Percentiles rank a stretch among this genome's conserved stretches.
These are phyloP conservation scores for Erodium trifolium DNA, from an alignment of 441 rosid species.

Conservation along the genomic window DNA sequence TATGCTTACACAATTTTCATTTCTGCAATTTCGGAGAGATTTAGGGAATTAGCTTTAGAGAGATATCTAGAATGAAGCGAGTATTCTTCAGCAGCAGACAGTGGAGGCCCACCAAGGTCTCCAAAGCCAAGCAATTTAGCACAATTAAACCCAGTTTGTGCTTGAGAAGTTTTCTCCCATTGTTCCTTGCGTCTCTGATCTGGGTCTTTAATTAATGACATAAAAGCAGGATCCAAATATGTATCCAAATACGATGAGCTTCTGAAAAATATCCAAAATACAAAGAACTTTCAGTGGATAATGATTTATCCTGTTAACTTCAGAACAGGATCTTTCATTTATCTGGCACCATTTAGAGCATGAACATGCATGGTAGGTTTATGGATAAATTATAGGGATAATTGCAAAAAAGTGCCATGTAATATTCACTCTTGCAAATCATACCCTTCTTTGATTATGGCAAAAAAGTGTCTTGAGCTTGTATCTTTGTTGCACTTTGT, in stretches of 20 bases:
- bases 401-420: too few relatives aligned
- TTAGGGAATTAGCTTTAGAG: conserved; percentile 84
- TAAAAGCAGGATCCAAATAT: conserved; percentile 96
- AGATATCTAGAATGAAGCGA: conserved; percentile 96
- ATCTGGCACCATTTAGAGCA: background rate
- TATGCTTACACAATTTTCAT: conserved; percentile 90
- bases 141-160: conserved; percentile 76
- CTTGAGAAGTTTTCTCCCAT: conserved; percentile 96
- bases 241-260: conserved; percentile 74
- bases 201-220: conserved; percentile 96
- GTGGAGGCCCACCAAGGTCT: conserved; percentile 75
- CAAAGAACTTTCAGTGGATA: conserved; percentile 12
- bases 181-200: conserved; percentile 91
- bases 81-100: conserved; percentile 94
- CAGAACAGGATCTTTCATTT: background rate
- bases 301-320: too few relatives aligned
- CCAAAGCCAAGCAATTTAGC: conserved; percentile 96
- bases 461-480: too few relatives aligned
- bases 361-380: background rate
- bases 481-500: too few relatives aligned
- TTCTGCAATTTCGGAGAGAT: conserved; percentile 95
- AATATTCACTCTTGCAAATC: too few relatives aligned
- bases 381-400: too few relatives aligned
- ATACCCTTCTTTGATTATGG: too few relatives aligned
- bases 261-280: conserved; percentile 38